Percentiles rank a stretch among this genome's conserved stretches.
phyloP scores from a whole-genome alignment of 2,329 filamentous ascomycete genomes.

The Penicillium sp. region DNA sequence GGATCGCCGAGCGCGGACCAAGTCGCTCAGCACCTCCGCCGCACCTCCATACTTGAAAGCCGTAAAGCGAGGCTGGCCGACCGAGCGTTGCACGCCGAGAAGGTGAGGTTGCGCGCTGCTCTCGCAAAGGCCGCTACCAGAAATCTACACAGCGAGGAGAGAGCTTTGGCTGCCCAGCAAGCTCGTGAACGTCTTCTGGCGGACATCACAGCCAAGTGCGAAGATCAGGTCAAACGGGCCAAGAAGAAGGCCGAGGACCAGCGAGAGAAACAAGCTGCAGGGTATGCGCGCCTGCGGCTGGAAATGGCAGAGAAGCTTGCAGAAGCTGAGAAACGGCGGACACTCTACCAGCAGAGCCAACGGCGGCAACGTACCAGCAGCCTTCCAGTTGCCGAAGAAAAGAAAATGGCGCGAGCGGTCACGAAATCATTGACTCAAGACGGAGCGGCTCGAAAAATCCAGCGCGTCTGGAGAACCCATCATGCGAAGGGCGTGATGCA shows the following conservation, averaged over 20 bases:
- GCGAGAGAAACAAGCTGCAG: slow-evolving; percentile 61
- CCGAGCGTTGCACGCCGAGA: slow-evolving; percentile 63
- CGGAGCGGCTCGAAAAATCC: slow-evolving; percentile 57
- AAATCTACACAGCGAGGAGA: slow-evolving; percentile 58
- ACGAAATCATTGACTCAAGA: slow-evolving; percentile 47
- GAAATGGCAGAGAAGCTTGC: slow-evolving; percentile 66
- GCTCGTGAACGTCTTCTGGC: slow-evolving; percentile 63
- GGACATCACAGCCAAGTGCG: slow-evolving; percentile 63
- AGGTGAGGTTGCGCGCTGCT: slow-evolving; percentile 62
- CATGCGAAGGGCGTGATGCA: slow-evolving; percentile 50
- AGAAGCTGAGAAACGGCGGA: slow-evolving; percentile 59
- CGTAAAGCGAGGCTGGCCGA: slow-evolving; percentile 64
- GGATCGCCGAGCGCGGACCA: slow-evolving; percentile 56
- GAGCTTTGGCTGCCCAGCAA: slow-evolving; percentile 61
- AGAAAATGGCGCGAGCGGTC: slow-evolving; percentile 36
- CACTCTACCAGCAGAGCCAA: slow-evolving; percentile 46
- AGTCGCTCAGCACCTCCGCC: slow-evolving; percentile 63
- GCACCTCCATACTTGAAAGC: slow-evolving; percentile 63
- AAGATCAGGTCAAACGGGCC: slow-evolving; percentile 63
- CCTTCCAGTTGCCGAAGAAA: slow-evolving; percentile 46
- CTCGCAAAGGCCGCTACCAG: slow-evolving; percentile 59
- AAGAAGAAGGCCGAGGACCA: slow-evolving; percentile 67
- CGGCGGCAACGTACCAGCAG: slow-evolving; percentile 54
- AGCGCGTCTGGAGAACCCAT: slow-evolving; percentile 56
- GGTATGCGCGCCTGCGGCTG: slow-evolving; percentile 56